Conservation (phyloP, 176 grass and related monocot species). For the Puya raimondii region DNA sequence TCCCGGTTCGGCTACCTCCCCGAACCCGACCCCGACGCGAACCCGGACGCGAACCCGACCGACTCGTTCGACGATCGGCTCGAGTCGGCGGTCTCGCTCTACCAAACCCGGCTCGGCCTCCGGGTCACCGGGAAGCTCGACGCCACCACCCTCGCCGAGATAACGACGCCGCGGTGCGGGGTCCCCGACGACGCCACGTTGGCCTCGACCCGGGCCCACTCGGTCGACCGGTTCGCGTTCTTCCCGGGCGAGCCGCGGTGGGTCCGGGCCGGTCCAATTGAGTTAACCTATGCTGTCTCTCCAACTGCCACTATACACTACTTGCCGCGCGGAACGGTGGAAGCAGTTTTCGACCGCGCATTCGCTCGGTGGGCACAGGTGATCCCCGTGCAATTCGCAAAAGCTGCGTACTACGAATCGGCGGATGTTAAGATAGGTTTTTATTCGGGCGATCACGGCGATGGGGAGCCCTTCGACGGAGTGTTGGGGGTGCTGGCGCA, state of each 20-base stretch:
- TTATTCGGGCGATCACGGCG: slow-evolving; percentile 69
- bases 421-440: slow-evolving; percentile 76
- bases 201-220: neutral
- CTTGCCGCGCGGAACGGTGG: slow-evolving; percentile 30
- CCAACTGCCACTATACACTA: slow-evolving; percentile 40
- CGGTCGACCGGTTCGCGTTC: slow-evolving; percentile 32
- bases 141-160: slow-evolving; percentile 39
- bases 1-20: slow-evolving; percentile 66
- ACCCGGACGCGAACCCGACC: neutral
- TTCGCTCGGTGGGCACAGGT: slow-evolving; percentile 68
- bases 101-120: slow-evolving; percentile 54
- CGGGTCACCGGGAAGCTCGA: slow-evolving; percentile 64
- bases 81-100: slow-evolving; percentile 48
- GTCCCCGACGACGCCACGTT: neutral
- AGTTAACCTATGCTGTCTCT: slow-evolving; percentile 67
- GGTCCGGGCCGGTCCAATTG: slow-evolving; percentile 38
- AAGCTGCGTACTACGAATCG: slow-evolving; percentile 34
- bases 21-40: neutral
- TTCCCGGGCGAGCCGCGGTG: slow-evolving; percentile 64
- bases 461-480: slow-evolving; percentile 85
- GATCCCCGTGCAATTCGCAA: slow-evolving; percentile 63
- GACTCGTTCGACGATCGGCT: slow-evolving; percentile 64
- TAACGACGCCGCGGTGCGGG: slow-evolving; percentile 55
- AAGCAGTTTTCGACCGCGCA: slow-evolving; percentile 47
- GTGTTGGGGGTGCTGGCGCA: slow-evolving; percentile 72